A percentile compares a stretch with the other conserved stretches of the same genome.
phyloP scores from a whole-genome alignment of 257 asterid species.

The Leonotis leonurus region DNA sequence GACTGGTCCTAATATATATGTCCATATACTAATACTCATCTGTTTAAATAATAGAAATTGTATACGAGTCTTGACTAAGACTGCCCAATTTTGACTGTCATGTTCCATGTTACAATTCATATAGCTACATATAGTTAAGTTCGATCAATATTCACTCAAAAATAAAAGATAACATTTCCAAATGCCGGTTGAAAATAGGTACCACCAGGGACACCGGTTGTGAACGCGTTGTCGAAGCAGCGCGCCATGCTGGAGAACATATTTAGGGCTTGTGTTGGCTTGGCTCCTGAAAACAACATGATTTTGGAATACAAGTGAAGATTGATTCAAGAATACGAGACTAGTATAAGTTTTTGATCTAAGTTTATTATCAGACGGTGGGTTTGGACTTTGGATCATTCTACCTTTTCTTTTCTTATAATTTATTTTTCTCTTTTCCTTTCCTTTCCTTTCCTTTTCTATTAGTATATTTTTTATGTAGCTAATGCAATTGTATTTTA shows the following conservation, averaged over 20 bases:
- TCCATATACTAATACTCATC: no score
- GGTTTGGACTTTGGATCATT: background rate
- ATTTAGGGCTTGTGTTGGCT: slow-evolving; percentile 92
- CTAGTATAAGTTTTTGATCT: background rate
- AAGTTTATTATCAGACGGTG: background rate
- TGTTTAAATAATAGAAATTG: no score
- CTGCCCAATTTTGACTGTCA: background rate
- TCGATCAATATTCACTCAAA: no score
- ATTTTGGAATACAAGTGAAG: slow-evolving; percentile 87
- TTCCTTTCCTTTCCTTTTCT: background rate
- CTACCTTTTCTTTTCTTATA: background rate
- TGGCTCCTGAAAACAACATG: slow-evolving; percentile 99
- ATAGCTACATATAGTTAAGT: no score
- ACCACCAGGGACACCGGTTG: slow-evolving; percentile 98
- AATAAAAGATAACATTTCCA: no score
- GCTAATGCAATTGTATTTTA: slow-evolving; percentile 24
- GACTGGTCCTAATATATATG: background rate
- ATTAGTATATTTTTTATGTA: background rate
- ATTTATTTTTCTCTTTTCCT: background rate
- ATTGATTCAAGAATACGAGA: background rate
- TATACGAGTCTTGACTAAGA: no score
- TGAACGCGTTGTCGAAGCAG: slow-evolving; percentile 92
- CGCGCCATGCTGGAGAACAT: slow-evolving; percentile 97
- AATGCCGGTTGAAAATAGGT: slow-evolving; percentile 57
- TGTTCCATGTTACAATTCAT: background rate